Evolutionary conservation across 176 grass and related monocot genomes (phyloP).

Genomic region (Triticum turgidum): DNA sequence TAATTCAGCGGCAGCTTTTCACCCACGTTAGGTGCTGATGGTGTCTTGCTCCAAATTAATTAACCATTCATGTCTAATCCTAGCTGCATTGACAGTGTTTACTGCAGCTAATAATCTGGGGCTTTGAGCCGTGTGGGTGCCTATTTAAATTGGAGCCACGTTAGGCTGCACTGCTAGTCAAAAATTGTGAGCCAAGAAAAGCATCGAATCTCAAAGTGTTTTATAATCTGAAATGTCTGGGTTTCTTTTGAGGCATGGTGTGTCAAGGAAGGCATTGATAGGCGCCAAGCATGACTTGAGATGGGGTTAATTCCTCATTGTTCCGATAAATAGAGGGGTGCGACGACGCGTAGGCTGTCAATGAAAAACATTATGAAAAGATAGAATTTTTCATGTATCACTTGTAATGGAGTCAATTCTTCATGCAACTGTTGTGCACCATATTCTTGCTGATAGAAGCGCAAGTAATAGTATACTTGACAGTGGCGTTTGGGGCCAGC

Average conservation of each 20-base stretch:
- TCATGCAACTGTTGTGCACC: too few relatives aligned
- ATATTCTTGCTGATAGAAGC: too few relatives aligned
- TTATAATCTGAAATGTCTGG: neutral
- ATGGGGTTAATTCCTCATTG: neutral
- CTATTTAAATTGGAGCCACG: slow-evolving; percentile 44
- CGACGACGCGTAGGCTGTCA: too few relatives aligned
- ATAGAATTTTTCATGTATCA: too few relatives aligned
- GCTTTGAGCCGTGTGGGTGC: slow-evolving; percentile 30
- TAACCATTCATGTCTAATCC: neutral
- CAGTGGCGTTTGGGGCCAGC: too few relatives aligned
- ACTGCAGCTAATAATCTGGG: slow-evolving; percentile 18
- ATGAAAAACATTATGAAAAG: too few relatives aligned
- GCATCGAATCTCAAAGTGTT: slow-evolving; percentile 44
- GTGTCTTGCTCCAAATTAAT: neutral
- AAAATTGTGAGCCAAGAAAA: slow-evolving; percentile 32
- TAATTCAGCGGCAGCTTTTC: slow-evolving; percentile 10
- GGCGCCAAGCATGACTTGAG: slow-evolving; percentile 12
- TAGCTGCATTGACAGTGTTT: slow-evolving; percentile 30
- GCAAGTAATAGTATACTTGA: too few relatives aligned
- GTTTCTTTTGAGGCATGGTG: slow-evolving; percentile 40
- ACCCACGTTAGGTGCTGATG: slow-evolving; percentile 18
- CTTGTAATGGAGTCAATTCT: too few relatives aligned
- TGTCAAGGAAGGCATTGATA: slow-evolving; percentile 17
- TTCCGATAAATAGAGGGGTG: neutral
- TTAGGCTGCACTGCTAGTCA: slow-evolving; percentile 19